Evolutionary conservation across 495 filamentous ascomycete species (phyloP).

Genomic region (Hyaloscypha hepaticicola): DNA sequence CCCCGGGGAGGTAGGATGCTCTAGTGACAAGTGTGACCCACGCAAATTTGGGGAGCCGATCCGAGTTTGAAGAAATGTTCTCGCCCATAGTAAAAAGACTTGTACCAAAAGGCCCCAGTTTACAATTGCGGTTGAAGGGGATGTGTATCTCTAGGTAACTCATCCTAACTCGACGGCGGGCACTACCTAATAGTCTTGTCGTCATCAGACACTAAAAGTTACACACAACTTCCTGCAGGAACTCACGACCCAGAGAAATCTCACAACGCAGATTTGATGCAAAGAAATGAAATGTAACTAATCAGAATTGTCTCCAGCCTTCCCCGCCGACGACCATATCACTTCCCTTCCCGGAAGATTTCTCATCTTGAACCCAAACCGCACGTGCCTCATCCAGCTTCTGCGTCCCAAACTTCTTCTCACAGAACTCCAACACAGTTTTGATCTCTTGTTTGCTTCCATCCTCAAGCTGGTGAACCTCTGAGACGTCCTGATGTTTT

Average conservation of each 20-base stretch:
- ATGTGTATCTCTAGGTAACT: not conserved
- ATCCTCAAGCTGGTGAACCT: conserved; percentile 24
- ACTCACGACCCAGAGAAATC: not conserved
- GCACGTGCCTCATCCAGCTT: conserved; percentile 36
- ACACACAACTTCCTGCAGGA: not conserved
- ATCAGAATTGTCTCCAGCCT: not conserved
- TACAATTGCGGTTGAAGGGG: not conserved
- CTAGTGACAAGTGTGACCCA: conserved; percentile 51
- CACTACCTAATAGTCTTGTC: not conserved
- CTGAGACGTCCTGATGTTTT: not conserved
- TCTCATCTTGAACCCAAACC: conserved; percentile 35
- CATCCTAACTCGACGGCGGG: not conserved
- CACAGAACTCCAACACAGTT: conserved; percentile 37
- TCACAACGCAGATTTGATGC: not conserved
- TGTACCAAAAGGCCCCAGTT: not conserved
- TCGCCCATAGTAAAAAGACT: not conserved
- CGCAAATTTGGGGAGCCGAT: conserved; percentile 22
- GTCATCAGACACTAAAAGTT: not conserved
- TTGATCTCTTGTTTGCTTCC: conserved; percentile 37
- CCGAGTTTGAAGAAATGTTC: not conserved
- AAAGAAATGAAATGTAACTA: not conserved
- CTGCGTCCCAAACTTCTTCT: conserved; percentile 37
- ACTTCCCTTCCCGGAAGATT: not conserved
- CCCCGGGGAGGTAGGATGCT: conserved; percentile 50
- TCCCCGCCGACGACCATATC: not conserved